Conservation (phyloP, 2,329 filamentous ascomycete species). For the Paecilomyces niveus region DNA sequence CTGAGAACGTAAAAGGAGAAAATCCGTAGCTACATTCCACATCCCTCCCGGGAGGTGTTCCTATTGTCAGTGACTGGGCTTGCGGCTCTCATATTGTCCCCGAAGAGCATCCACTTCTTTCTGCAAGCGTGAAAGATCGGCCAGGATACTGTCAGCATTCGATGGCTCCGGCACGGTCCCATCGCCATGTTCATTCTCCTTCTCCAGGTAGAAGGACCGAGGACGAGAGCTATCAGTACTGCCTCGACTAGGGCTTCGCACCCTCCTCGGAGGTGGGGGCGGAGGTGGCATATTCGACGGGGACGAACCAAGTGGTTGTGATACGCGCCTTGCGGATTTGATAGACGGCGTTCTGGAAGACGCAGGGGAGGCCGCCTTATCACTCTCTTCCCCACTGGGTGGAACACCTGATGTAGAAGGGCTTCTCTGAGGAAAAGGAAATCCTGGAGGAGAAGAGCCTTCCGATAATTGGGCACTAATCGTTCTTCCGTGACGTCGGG, state of each 20-base stretch:
- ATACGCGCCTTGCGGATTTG: slow-evolving; percentile 21
- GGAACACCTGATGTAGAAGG: neutral
- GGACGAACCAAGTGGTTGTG: slow-evolving; percentile 13
- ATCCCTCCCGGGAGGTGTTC: neutral
- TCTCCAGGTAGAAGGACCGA: slow-evolving; percentile 10
- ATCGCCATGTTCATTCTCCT: slow-evolving; percentile 14
- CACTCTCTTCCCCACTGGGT: slow-evolving; percentile 10
- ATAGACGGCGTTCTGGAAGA: slow-evolving; percentile 14
- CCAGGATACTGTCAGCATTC: slow-evolving; percentile 55
- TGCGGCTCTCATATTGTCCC: slow-evolving; percentile 30
- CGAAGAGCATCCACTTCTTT: slow-evolving; percentile 62
- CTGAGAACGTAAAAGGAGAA: neutral
- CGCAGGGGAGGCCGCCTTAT: slow-evolving; percentile 12
- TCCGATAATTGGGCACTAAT: slow-evolving; percentile 7
- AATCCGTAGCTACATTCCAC: neutral
- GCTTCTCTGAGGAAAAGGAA: slow-evolving; percentile 3
- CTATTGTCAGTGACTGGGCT: slow-evolving; percentile 16
- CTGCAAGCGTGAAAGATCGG: slow-evolving; percentile 64
- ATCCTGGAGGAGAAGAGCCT: slow-evolving; percentile 5
- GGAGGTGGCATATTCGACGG: slow-evolving; percentile 31
- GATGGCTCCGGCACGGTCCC: slow-evolving; percentile 29
- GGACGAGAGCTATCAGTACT: slow-evolving; percentile 22
- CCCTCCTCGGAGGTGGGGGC: slow-evolving; percentile 42
- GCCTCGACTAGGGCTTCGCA: slow-evolving; percentile 35
- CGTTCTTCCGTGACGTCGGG: slow-evolving; percentile 33